A percentile compares a stretch with the other conserved stretches of the same genome.
Evolutionary conservation across 1,284 basidiomycete genomes (phyloP).

Genomic region (Porogramme epimiltina): DNA sequence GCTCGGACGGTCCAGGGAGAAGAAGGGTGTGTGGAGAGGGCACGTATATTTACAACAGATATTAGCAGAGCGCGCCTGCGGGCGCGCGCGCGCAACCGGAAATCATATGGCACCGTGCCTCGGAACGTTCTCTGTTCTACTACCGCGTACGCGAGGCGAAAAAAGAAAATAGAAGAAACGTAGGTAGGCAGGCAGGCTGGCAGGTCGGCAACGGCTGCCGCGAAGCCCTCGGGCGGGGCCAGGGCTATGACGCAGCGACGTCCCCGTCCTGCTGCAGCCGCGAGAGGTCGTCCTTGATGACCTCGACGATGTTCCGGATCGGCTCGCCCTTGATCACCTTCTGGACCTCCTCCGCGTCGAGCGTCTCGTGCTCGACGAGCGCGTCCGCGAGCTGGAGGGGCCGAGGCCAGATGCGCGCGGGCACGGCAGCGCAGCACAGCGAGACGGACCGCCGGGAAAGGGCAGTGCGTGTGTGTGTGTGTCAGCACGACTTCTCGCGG

Average conservation of each 20-base stretch:
- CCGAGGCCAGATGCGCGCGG: constrained; percentile 1
- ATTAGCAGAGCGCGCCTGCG: constrained; percentile 6
- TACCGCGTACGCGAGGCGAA: too few relatives aligned
- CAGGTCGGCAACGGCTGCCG: too few relatives aligned
- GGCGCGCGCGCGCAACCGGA: too few relatives aligned
- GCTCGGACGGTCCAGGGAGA: neutral
- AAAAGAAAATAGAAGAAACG: too few relatives aligned
- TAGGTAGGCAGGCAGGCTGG: too few relatives aligned
- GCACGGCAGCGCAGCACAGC: neutral
- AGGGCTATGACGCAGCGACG: constrained; percentile 19
- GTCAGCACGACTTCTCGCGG: too few relatives aligned
- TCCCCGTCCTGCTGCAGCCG: constrained; percentile 34
- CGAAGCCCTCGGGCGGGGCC: neutral
- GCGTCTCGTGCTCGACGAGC: constrained; percentile 92
- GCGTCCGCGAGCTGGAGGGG: constrained; percentile 76
- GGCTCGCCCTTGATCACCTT: constrained; percentile 83
- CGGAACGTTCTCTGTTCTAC: too few relatives aligned
- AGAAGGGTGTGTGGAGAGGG: neutral
- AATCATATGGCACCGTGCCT: too few relatives aligned
- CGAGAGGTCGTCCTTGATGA: constrained; percentile 57
- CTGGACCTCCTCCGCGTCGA: constrained; percentile 82
- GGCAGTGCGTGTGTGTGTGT: too few relatives aligned
- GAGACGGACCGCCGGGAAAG: neutral
- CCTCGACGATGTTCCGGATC: constrained; percentile 68
- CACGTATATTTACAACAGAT: constrained; percentile 20